phyloP scores from a whole-genome alignment of 805 yeast species.

The Teunomyces kruisii region DNA sequence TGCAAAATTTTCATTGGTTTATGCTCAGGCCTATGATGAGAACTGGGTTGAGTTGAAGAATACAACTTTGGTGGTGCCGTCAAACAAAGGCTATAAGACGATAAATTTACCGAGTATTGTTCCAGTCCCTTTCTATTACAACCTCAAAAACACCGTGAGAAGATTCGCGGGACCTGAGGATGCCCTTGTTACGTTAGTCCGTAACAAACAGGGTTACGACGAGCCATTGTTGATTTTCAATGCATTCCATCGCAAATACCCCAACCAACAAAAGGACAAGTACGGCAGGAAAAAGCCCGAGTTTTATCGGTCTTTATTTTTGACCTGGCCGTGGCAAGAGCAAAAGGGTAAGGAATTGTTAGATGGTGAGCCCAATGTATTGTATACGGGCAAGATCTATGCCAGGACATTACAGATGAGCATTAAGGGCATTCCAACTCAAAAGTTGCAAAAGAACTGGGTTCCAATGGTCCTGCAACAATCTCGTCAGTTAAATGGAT shows the following conservation, averaged over 20 bases:
- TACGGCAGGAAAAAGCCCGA: neutral
- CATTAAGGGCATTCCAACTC: slow-evolving; percentile 6
- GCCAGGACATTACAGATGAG: slow-evolving; percentile 20
- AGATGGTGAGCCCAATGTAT: slow-evolving; percentile 16
- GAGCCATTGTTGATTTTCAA: slow-evolving; percentile 53
- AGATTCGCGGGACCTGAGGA: slow-evolving; percentile 49
- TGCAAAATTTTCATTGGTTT: slow-evolving; percentile 24
- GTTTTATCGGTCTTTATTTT: slow-evolving; percentile 27
- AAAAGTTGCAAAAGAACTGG: slow-evolving; percentile 36
- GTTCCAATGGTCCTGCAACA: slow-evolving; percentile 33
- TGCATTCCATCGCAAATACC: slow-evolving; percentile 19
- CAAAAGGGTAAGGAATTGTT: slow-evolving; percentile 28
- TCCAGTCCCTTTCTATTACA: slow-evolving; percentile 29
- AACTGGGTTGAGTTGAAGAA: slow-evolving; percentile 22
- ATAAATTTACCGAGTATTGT: slow-evolving; percentile 25
- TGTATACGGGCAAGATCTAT: slow-evolving; percentile 16
- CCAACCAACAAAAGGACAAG: neutral
- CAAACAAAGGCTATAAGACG: slow-evolving; percentile 7
- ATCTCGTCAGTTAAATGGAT: slow-evolving; percentile 18
- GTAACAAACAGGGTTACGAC: slow-evolving; percentile 31
- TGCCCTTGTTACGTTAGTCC: slow-evolving; percentile 42
- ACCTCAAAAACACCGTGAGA: slow-evolving; percentile 13
- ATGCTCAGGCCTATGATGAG: slow-evolving; percentile 21
- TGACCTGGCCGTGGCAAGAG: slow-evolving; percentile 32
- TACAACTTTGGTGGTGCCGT: slow-evolving; percentile 21